Conservation (phyloP, 345 rosid species). For the Murraya koenigii region DNA sequence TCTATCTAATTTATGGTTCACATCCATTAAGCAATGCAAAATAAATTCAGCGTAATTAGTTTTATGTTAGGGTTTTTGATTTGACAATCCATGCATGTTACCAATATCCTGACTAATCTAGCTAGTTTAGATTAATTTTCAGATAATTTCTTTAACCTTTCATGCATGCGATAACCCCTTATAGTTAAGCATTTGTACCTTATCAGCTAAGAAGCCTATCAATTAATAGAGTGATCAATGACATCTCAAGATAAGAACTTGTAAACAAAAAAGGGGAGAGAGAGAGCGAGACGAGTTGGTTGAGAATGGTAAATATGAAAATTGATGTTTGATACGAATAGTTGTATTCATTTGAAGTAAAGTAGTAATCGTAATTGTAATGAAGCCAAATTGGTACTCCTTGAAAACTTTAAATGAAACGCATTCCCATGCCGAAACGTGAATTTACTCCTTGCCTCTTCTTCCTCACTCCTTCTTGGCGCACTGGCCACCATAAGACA, state of each 20-base stretch:
- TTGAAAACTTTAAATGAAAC: conserved; percentile 22
- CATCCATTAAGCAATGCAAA: neutral
- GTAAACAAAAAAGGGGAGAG: neutral
- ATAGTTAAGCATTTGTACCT: neutral
- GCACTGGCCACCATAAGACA: neutral
- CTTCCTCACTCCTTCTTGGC: conserved; percentile 10
- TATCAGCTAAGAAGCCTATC: neutral
- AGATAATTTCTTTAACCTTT: neutral
- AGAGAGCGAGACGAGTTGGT: conserved; percentile 17
- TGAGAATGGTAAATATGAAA: conserved; percentile 44
- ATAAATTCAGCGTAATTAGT: neutral
- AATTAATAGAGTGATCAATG: neutral
- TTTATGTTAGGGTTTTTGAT: neutral
- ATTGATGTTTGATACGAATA: conserved; percentile 29
- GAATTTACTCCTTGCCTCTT: conserved; percentile 22
- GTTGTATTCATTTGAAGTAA: conserved; percentile 11
- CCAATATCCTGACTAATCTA: neutral
- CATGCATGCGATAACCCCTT: neutral
- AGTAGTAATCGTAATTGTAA: conserved; percentile 15
- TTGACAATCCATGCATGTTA: neutral
- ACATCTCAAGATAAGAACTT: neutral
- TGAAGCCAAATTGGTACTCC: conserved; percentile 6
- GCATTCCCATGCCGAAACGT: conserved; percentile 33
- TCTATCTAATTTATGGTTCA: neutral
- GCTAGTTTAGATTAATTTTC: neutral